Evolutionary conservation across 2,329 filamentous ascomycete genomes (phyloP).

Genomic region (Pseudopithomyces chartarum): DNA sequence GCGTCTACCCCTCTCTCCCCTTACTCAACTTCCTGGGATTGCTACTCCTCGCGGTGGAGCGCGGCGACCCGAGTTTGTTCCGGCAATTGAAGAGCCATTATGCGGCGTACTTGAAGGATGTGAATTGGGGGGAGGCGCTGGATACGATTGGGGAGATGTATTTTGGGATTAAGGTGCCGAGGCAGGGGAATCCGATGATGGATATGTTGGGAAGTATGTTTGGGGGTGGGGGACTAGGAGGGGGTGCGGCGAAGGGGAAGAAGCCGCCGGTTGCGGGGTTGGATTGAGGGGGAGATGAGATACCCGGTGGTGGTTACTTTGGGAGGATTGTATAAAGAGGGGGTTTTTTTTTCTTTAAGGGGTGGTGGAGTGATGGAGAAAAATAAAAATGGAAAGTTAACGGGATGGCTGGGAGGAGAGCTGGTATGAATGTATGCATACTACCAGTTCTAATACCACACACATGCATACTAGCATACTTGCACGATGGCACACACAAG

Average conservation of each 20-base stretch:
- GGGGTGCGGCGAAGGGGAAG: constrained; percentile 53
- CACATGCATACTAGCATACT: too few species aligned
- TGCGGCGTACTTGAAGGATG: constrained; percentile 75
- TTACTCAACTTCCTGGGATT: constrained; percentile 92
- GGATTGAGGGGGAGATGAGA: constrained; percentile 27
- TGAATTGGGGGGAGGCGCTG: constrained; percentile 77
- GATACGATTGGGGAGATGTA: constrained; percentile 95
- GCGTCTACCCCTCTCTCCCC: constrained; percentile 89
- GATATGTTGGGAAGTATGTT: constrained; percentile 99
- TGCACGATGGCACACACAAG: too few species aligned
- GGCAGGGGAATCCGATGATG: constrained; percentile 88
- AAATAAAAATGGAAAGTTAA: too few species aligned
- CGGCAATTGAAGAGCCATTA: constrained; percentile 84
- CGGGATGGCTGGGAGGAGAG: too few species aligned
- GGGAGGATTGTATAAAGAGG: not conserved
- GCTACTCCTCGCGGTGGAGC: constrained; percentile 80
- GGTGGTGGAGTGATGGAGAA: too few species aligned
- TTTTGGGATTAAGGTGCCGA: constrained; percentile 86
- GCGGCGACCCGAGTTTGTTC: constrained; percentile 78
- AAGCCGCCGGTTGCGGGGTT: constrained; percentile 46
- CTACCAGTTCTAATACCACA: too few species aligned
- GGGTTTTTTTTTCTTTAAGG: not conserved
- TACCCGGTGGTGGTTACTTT: not conserved
- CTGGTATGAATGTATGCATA: too few species aligned
- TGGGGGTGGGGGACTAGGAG: constrained; percentile 70